These are phyloP conservation scores for Scolecobasidium constrictum DNA, from an alignment of 2,329 filamentous ascomycete species.

Conservation along the genomic window DNA sequence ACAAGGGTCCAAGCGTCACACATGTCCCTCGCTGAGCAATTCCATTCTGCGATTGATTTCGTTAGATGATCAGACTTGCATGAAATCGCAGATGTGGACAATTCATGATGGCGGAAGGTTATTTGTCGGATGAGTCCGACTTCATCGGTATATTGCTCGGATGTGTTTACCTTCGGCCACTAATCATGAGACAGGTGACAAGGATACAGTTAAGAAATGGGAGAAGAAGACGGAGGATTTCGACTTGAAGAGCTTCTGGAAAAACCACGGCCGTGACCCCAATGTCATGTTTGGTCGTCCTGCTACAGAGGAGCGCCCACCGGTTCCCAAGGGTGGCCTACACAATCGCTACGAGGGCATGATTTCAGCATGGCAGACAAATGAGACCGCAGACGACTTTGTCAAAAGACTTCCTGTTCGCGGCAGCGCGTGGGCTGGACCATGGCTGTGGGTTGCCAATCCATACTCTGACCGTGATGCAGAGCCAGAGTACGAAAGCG, in stretches of 20 bases:
- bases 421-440: slow-evolving; percentile 41
- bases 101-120: slow-evolving; percentile 17
- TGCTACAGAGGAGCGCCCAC: background rate
- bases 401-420: slow-evolving; percentile 56
- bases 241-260: slow-evolving; percentile 15
- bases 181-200: slow-evolving; percentile 12
- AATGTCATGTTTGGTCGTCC: slow-evolving; percentile 14
- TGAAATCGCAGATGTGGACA: background rate
- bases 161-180: background rate
- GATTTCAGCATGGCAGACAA: slow-evolving; percentile 47
- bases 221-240: slow-evolving; percentile 12
- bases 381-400: slow-evolving; percentile 55
- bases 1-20: background rate
- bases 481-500: slow-evolving; percentile 28
- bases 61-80: background rate
- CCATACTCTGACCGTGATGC: slow-evolving; percentile 36
- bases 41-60: background rate
- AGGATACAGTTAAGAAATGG: slow-evolving; percentile 6
- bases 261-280: slow-evolving; percentile 12
- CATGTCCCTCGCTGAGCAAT: background rate
- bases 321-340: background rate
- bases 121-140: slow-evolving; percentile 32
- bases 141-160: slow-evolving; percentile 28
- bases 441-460: slow-evolving; percentile 67
- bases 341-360: slow-evolving; percentile 30